These are phyloP conservation scores for Niveomyces coronatus DNA, from an alignment of 2,329 filamentous ascomycete species.

Conservation along the genomic window DNA sequence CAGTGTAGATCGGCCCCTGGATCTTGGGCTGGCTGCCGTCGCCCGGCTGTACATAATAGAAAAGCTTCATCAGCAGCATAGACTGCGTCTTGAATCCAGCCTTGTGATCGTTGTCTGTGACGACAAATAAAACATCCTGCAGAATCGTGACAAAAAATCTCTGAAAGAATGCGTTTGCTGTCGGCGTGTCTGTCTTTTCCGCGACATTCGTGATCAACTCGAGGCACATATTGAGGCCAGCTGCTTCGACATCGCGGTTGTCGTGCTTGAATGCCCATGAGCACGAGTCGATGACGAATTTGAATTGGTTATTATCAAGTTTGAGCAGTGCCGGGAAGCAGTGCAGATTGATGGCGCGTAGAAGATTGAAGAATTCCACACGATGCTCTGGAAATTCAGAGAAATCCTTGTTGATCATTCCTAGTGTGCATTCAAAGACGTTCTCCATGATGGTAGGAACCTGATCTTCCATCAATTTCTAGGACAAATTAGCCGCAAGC, in stretches of 20 bases:
- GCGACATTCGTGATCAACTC: slow-evolving; percentile 97
- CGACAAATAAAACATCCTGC: slow-evolving; percentile 96
- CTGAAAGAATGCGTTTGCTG: slow-evolving; percentile 92
- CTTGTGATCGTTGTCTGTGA: slow-evolving; percentile 97
- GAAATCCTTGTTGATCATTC: slow-evolving; percentile 99
- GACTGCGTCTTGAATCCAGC: slow-evolving; percentile 98
- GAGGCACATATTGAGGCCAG: slow-evolving; percentile 94
- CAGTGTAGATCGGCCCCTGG: slow-evolving; percentile 78
- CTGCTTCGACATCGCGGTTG: slow-evolving; percentile 94
- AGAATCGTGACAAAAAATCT: slow-evolving; percentile 93
- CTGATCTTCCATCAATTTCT: slow-evolving; percentile 95
- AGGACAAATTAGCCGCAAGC: background rate
- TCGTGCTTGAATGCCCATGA: slow-evolving; percentile 99
- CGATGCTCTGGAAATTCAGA: slow-evolving; percentile 97
- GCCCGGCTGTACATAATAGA: slow-evolving; percentile 79
- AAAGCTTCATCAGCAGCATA: slow-evolving; percentile 86
- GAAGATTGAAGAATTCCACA: slow-evolving; percentile 98
- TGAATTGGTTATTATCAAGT: slow-evolving; percentile 93
- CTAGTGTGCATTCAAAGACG: slow-evolving; percentile 94
- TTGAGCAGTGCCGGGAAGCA: slow-evolving; percentile 93
- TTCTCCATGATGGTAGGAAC: slow-evolving; percentile 97
- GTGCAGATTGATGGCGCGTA: slow-evolving; percentile 91
- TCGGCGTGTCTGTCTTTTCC: slow-evolving; percentile 76
- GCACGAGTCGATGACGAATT: slow-evolving; percentile 98
- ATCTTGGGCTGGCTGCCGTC: slow-evolving; percentile 69